Base-by-base conservation (phyloP, 768 basidiomycete genomes). In the Fomitopsis serialis region DNA sequence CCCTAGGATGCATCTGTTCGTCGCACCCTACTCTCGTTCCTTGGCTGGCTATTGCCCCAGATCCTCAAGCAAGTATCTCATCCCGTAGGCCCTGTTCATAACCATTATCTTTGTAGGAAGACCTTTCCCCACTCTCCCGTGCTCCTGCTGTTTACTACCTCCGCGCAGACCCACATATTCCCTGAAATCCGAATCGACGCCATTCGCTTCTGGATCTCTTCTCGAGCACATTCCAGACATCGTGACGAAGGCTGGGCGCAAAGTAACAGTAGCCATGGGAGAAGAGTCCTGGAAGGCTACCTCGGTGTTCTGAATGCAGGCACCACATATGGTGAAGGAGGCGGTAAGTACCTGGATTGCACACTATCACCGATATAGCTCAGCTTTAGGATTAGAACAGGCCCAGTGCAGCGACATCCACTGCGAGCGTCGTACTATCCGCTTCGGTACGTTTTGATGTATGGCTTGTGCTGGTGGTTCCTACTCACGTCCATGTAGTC, bases 131-230 rank as follows among this genome's bases (percentile, higher is more conserved):
- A 97, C 63, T 75, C 87, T 0, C 74, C 89, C 1, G 62, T 84
- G 0, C 73, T 98, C 5, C 74, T 98, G 22, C 80, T 98, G 15
- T 96, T 94, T 66, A 83, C 84, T 0, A 85, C 90, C 6, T 96
- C 94, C 10, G 92, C 92, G 0, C 87, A 95, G 66, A 94, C 92
- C 0, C 89, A 95, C 61, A 96, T 98, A 45, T 97, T 94, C 67
- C 94, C 94, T 21, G 92, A 96, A 67, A 92, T 98, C 55, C 81
- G 93, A 15, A 78, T 98, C 36, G 95, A 98, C 63, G 91, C 92
- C 2, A 76, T 96, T 50, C 83, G 85, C 12, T 82, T 92, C 59
- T 98, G 42, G 79, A 89, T 61, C 65, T 95, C 22, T 76, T 92
- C 75, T 97, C 3, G 82, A 86, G 35, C 63, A 74, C 54, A 80